Base-by-base conservation (phyloP, 192 early-diverging fungal species). In the Helicostylum pulchrum region DNA sequence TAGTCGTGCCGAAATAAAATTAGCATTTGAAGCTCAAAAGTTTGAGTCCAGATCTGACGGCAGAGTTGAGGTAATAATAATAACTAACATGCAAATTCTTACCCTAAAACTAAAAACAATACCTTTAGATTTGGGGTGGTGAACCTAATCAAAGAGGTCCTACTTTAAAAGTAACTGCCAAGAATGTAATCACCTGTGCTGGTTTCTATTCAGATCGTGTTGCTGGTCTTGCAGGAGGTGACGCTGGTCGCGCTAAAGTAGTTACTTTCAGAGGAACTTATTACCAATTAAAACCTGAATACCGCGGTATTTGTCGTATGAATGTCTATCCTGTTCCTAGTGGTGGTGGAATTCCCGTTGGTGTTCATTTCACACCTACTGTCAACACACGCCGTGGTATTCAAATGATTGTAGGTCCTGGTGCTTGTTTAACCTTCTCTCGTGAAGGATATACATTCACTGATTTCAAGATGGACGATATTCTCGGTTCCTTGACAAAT, bases 301-400 rank as follows among this genome's bases (percentile, higher is more conserved):
- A 68, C 21, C 66, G 72, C 20, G 61, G 56, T 4, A 65, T 74
- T 60, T 61, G 60, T 21, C 53, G 62, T 14, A 67, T 67, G 62
- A 74, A 74, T 48, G 54, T 74, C 51, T 74, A 74, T 51, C 72
- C 72, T 12, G 62, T 74, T 21, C 72, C 72, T 20, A 74, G 72
- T 12, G 66, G 66, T 42, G 65, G 66, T 30, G 72, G 72, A 31
- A 74, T 74, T 44, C 66, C 72, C 26, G 72, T 74, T 9, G 72
- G 72, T 60, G 62, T 65, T 10, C 72, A 74, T 19, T 63, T 74
- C n/a, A 68, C 72, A 4, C 72, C 72, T 1, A 74, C 72, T 26
- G 66, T 62, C 0, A 62, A 74, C 44, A 42, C 56, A 3, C 61
- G 72, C 30, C 66, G 72, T 43, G 72, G 72, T 21, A 53, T 59